Base-by-base conservation (phyloP, 371 early-diverging fungal genomes). In the Mortierella sp. region DNA sequence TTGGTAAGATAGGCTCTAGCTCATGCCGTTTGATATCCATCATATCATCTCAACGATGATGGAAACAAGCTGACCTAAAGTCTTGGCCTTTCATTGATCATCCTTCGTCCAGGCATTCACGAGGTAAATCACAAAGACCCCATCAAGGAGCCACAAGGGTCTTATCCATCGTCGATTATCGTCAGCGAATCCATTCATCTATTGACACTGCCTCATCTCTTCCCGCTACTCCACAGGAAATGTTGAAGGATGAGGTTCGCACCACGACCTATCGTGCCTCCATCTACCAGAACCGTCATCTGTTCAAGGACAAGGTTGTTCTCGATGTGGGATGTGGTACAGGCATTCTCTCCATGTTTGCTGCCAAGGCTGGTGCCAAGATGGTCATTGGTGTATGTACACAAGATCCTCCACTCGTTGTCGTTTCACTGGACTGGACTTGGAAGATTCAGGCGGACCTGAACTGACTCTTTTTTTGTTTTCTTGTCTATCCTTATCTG, bases 301-400 rank as follows among this genome's bases (percentile, higher is more conserved):
- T 94, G 51, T 98, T 98, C 88, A 90, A 95, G 81, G 95, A 91
- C 83, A 98, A 98, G 89, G 86, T 96, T 54, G 99, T 98, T 31
- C 88, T 98, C 50, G 99, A 98, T 82, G 96, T 98, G 39, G 99
- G 99, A 56, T 98, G 99, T 69, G 99, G 98, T 64, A 98, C 98
- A 28, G 98, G 95, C 57, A 97, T 97, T 62, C 85, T 97, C 52
- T 94, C 94, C 68, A 96, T 98, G 97, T 98, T 98, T 84, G 97
- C 97, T n/a, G 97, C 98, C 54, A 94, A 92, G 82, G 90, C 97
- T 26, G 96, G 99, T 23, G 99, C 99, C 50, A 90, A 91, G 80
- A 90, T 93, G 78, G 95, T 95, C 27, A 93, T 93, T 80, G 95
- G 95, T 62, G 94, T 94, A 86, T 74, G 84, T 82, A 9, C n/a